These are phyloP conservation scores for Amaranthus palmeri DNA, from an alignment of 148 eudicot species.

Conservation along the genomic window DNA sequence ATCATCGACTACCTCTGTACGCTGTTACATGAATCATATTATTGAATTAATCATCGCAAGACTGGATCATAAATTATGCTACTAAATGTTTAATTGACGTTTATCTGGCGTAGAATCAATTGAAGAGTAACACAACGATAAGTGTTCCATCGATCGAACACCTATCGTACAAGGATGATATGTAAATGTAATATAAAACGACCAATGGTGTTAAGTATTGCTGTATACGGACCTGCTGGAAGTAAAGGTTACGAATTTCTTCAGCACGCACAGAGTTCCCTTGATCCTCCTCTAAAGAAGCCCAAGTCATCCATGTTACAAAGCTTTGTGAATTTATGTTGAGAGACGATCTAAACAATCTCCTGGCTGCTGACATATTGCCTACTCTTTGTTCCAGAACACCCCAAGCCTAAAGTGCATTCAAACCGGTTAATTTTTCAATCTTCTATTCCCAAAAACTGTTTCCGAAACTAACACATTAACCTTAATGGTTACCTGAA, in stretches of 20 bases:
- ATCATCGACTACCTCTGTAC: constrained; percentile 89
- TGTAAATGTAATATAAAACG: no score
- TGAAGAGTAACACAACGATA: neutral
- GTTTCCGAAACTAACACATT: neutral
- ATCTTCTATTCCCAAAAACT: neutral
- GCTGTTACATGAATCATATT: constrained; percentile 34
- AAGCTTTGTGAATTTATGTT: constrained; percentile 91
- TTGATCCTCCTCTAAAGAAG: constrained; percentile 84
- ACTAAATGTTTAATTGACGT: neutral
- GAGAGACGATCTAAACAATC: constrained; percentile 83
- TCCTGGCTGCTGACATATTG: constrained; percentile 83
- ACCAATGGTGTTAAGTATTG: no score
- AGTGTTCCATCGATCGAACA: no score
- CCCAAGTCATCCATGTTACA: constrained; percentile 99
- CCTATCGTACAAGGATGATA: no score
- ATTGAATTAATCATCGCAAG: neutral
- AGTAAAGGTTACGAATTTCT: constrained; percentile 91
- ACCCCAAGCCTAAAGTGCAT: constrained; percentile 84
- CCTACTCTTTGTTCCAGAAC: constrained; percentile 93
- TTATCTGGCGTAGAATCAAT: neutral
- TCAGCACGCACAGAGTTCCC: constrained; percentile 89
- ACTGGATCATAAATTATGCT: neutral
- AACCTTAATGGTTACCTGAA: constrained; percentile 53
- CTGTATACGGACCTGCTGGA: constrained; percentile 68
- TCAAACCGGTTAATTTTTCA: neutral